Evolutionary conservation across 2,329 filamentous ascomycete genomes (phyloP).

Genomic region (Exophiala viscosa): DNA sequence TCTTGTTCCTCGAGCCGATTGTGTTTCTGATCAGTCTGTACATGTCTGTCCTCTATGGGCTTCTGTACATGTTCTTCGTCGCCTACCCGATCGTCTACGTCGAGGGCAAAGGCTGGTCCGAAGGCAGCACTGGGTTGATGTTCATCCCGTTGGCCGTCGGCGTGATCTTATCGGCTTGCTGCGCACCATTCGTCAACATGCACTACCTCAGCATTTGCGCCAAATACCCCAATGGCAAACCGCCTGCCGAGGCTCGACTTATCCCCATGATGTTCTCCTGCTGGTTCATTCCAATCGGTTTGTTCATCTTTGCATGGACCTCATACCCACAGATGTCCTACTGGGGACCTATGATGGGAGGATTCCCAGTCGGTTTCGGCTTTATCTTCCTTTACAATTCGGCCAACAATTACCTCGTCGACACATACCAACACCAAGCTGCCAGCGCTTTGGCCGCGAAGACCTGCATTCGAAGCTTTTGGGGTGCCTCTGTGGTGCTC

Average conservation of each 20-base stretch:
- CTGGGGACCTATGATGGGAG: conserved; percentile 69
- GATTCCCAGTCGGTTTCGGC: conserved; percentile 70
- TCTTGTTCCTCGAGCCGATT: conserved; percentile 79
- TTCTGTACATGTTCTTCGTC: conserved; percentile 53
- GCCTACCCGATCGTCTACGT: conserved; percentile 65
- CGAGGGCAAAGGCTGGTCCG: conserved; percentile 71
- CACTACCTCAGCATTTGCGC: conserved; percentile 66
- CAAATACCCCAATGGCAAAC: conserved; percentile 62
- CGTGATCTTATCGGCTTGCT: conserved; percentile 63
- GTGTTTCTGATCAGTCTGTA: conserved; percentile 80
- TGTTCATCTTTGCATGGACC: conserved; percentile 67
- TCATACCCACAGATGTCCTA: conserved; percentile 59
- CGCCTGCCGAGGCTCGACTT: conserved; percentile 72
- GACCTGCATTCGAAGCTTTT: conserved; percentile 82
- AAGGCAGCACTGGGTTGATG: conserved; percentile 74
- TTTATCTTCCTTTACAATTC: conserved; percentile 83
- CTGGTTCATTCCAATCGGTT: conserved; percentile 66
- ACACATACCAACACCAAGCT: conserved; percentile 80
- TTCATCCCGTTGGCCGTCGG: conserved; percentile 80
- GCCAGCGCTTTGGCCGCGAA: conserved; percentile 83
- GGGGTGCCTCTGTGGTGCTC: conserved; percentile 72
- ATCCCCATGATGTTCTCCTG: conserved; percentile 79
- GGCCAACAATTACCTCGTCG: conserved; percentile 71
- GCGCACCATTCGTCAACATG: conserved; percentile 71
- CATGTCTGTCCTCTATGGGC: conserved; percentile 72